These are phyloP conservation scores for Cladosporium colombiae DNA, from an alignment of 2,329 filamentous ascomycete genomes.

Conservation along the genomic window DNA sequence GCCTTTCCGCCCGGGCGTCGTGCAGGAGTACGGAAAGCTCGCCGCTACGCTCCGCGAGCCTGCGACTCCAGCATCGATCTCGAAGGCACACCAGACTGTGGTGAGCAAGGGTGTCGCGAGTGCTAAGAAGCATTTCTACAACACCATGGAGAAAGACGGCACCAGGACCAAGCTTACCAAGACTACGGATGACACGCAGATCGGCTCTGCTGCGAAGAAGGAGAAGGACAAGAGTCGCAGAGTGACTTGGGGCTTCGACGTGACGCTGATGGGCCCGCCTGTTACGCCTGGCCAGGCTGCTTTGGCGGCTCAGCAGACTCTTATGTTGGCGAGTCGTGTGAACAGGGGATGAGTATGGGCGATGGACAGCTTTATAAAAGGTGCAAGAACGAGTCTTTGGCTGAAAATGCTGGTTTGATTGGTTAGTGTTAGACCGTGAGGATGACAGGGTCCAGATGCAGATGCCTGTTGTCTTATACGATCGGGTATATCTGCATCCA, in stretches of 20 bases:
- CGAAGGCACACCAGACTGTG: not conserved
- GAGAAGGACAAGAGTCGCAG: not conserved
- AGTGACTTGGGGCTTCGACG: not conserved
- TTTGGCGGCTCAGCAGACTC: conserved; percentile 2
- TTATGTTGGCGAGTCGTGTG: not conserved
- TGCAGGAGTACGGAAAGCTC: not conserved
- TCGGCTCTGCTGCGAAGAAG: not conserved
- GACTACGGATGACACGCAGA: not conserved
- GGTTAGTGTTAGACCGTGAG: not conserved
- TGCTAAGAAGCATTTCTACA: conserved; percentile 1
- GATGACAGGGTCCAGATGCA: not conserved
- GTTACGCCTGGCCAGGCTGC: not conserved
- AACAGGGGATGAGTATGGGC: not conserved
- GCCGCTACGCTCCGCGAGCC: not conserved
- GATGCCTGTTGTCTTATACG: not conserved
- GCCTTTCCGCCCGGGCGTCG: not conserved
- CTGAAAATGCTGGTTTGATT: not conserved
- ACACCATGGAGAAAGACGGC: not conserved
- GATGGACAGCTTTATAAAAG: not conserved
- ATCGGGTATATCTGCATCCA: not conserved
- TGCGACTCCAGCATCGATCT: not conserved
- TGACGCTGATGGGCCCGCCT: not conserved
- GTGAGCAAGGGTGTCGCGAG: not conserved
- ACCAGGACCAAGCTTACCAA: not conserved
- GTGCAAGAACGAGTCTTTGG: not conserved